phyloP scores from a whole-genome alignment of 2,329 filamentous ascomycete genomes.

The Ampelomyces quisqualis region DNA sequence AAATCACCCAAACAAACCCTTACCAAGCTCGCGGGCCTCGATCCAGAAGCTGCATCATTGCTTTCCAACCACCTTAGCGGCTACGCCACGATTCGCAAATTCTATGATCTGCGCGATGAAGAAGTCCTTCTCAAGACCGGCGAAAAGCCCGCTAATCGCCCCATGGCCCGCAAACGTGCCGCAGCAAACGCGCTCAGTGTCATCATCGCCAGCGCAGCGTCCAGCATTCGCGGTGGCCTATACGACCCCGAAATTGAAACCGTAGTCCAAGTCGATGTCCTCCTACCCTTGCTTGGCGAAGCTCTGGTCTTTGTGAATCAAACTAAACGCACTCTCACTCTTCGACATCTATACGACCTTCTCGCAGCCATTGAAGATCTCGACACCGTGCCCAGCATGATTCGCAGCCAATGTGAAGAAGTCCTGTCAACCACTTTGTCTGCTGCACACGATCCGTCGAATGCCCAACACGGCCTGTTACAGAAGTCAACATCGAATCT shows the following conservation, averaged over 20 bases:
- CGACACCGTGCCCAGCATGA: conserved; percentile 70
- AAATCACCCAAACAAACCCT: conserved; percentile 71
- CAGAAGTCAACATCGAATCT: conserved; percentile 58
- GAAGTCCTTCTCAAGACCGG: conserved; percentile 46
- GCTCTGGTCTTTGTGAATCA: conserved; percentile 73
- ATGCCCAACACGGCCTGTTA: conserved; percentile 44
- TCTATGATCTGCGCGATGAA: conserved; percentile 84
- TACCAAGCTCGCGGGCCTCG: conserved; percentile 68
- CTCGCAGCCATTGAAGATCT: conserved; percentile 79
- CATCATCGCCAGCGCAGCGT: conserved; percentile 82
- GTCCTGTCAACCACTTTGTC: conserved; percentile 74
- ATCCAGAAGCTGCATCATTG: conserved; percentile 78
- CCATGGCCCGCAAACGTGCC: conserved; percentile 64
- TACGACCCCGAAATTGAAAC: conserved; percentile 79
- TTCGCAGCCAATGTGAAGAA: conserved; percentile 73
- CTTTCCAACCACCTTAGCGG: conserved; percentile 85
- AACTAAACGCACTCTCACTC: conserved; percentile 61
- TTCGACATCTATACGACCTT: conserved; percentile 71
- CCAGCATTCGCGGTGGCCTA: conserved; percentile 87
- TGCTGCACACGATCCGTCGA: conserved; percentile 57
- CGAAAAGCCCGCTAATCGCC: conserved; percentile 48
- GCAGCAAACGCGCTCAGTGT: conserved; percentile 74
- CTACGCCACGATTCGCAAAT: conserved; percentile 86
- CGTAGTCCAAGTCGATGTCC: conserved; percentile 83
- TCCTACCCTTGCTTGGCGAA: conserved; percentile 82